Conservation (phyloP, 345 rosid species). For the Tarenaya hassleriana region DNA sequence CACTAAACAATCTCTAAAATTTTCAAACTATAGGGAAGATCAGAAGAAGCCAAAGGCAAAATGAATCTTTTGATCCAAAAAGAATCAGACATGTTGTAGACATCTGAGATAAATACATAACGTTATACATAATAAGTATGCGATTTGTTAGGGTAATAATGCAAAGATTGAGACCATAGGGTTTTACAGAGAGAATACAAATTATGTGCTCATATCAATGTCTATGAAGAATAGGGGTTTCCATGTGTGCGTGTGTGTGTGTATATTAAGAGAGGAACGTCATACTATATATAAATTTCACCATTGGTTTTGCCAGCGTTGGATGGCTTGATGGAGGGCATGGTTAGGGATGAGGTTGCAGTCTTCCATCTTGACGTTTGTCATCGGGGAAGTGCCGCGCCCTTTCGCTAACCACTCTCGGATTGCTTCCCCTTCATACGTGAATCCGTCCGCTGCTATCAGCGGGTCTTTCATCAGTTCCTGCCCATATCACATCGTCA, state of each 20-base stretch:
- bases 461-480: constrained; percentile 81
- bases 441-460: constrained; percentile 88
- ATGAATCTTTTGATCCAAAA: too few species aligned
- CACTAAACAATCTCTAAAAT: too few species aligned
- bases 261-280: constrained; percentile 6
- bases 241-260: neutral
- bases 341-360: constrained; percentile 68
- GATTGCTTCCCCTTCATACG: constrained; percentile 84
- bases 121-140: too few species aligned
- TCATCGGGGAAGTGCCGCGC: constrained; percentile 87
- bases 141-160: too few species aligned
- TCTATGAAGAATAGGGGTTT: constrained; percentile 14
- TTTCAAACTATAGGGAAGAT: too few species aligned
- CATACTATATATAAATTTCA: constrained; percentile 21
- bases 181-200: too few species aligned
- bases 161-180: too few species aligned
- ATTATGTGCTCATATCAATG: too few species aligned
- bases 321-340: constrained; percentile 75
- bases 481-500: constrained; percentile 32
- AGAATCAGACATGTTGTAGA: too few species aligned
- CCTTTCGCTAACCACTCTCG: constrained; percentile 79
- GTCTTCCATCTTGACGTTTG: constrained; percentile 70
- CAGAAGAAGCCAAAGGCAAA: too few species aligned
- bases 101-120: too few species aligned
- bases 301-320: constrained; percentile 63